Conservation (phyloP, 2,329 filamentous ascomycete genomes). For the Trichoderma sp. region DNA sequence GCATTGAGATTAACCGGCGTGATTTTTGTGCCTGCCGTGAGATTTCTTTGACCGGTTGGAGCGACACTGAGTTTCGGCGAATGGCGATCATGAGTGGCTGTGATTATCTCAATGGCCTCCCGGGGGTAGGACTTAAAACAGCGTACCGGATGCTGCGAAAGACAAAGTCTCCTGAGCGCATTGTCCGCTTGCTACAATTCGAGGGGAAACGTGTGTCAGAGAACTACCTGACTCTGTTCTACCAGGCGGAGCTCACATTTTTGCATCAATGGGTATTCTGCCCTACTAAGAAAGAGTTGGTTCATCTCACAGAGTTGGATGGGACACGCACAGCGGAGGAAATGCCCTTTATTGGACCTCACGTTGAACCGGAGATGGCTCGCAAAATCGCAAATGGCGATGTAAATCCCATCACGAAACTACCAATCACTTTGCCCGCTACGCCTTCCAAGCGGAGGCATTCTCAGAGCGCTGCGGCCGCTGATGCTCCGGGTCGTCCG, state of each 20-base stretch:
- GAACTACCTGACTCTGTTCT: conserved; percentile 77
- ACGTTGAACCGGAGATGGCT: conserved; percentile 67
- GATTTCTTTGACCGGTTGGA: conserved; percentile 86
- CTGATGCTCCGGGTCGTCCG: conserved; percentile 26
- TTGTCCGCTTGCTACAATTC: conserved; percentile 80
- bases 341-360: conserved; percentile 77
- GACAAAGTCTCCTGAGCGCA: conserved; percentile 79
- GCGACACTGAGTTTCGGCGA: conserved; percentile 81
- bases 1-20: conserved; percentile 82
- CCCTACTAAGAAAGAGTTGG: conserved; percentile 65
- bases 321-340: conserved; percentile 62
- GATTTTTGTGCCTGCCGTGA: conserved; percentile 89
- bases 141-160: conserved; percentile 88
- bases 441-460: conserved; percentile 44
- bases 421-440: conserved; percentile 48
- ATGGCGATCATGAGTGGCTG: conserved; percentile 98
- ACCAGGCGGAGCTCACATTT: conserved; percentile 87
- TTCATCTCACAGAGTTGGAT: conserved; percentile 69
- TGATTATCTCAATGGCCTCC: conserved; percentile 87
- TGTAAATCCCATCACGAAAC: conserved; percentile 85
- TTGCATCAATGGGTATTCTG: conserved; percentile 94
- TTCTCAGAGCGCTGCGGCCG: conserved; percentile 34
- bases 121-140: conserved; percentile 86
- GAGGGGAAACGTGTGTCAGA: conserved; percentile 83
- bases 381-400: conserved; percentile 75